These are phyloP conservation scores for Chloropicon primus DNA, from an alignment of 139 green algal genomes.

Conservation along the genomic window DNA sequence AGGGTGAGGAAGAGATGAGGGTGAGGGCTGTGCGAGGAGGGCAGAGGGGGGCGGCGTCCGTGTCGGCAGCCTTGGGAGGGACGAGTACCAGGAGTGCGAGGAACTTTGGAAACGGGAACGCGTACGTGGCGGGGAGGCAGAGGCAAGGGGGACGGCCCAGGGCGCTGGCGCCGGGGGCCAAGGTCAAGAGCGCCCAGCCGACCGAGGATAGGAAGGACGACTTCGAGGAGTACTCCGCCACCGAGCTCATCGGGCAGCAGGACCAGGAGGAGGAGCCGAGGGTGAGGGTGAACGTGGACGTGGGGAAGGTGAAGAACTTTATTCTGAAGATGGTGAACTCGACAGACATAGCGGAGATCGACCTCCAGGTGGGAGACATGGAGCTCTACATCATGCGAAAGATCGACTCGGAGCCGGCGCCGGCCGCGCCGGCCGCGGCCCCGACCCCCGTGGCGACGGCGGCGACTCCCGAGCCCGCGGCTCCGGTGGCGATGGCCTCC, in stretches of 20 bases:
- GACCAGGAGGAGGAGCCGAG: not conserved
- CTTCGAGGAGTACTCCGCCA: not conserved
- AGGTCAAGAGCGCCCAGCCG: not conserved
- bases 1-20: no score
- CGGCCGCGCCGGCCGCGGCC: constrained; percentile 7
- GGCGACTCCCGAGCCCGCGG: not conserved
- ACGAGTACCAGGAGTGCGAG: no score
- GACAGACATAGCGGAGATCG: constrained; percentile 68
- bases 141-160: no score
- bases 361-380: constrained; percentile 51
- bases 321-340: not conserved
- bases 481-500: constrained; percentile 1
- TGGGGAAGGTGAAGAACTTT: not conserved
- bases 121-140: no score
- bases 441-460: not conserved
- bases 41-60: no score
- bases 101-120: no score
- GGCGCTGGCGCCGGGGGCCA: no score
- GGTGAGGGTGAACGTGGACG: not conserved
- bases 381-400: constrained; percentile 51
- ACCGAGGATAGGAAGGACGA: no score
- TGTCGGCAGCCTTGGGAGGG: no score
- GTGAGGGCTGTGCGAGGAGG: no score
- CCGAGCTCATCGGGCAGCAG: not conserved
- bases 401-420: constrained; percentile 9